A percentile compares a stretch with the other conserved stretches of the same genome.
Conservation (phyloP, 305 asterid genomes). For the Fraxinus baroniana region DNA sequence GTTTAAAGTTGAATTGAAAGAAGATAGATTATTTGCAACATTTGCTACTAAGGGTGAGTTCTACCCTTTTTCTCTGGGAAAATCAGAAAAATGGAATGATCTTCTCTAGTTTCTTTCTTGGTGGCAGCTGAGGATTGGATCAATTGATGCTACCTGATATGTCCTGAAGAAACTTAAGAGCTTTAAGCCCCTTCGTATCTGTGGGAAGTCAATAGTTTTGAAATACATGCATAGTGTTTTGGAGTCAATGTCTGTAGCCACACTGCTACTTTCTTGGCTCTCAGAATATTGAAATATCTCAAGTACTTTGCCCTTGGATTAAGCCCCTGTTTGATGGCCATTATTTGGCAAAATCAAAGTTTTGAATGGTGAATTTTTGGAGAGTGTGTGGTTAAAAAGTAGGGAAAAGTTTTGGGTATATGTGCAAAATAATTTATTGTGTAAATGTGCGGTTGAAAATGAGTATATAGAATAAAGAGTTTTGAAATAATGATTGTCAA, state of each 20-base stretch:
- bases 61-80: not conserved
- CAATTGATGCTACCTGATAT: conserved; percentile 1
- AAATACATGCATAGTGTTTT: not conserved
- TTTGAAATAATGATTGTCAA: too few species aligned
- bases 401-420: too few species aligned
- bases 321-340: not conserved
- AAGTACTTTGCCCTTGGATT: not conserved
- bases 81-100: not conserved
- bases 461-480: too few species aligned
- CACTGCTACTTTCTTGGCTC: not conserved
- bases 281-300: not conserved
- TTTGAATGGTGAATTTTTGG: too few species aligned
- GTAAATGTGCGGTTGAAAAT: too few species aligned
- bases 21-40: not conserved
- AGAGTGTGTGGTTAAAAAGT: too few species aligned
- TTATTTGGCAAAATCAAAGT: too few species aligned
- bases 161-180: not conserved
- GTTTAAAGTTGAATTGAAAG: not conserved
- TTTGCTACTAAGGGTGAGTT: not conserved
- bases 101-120: not conserved
- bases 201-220: not conserved
- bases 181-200: not conserved
- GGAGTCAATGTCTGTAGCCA: not conserved
- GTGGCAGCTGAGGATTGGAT: not conserved
- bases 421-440: too few species aligned